Conservation (phyloP, 2,329 filamentous ascomycete genomes). For the Penicillium occitanis region DNA sequence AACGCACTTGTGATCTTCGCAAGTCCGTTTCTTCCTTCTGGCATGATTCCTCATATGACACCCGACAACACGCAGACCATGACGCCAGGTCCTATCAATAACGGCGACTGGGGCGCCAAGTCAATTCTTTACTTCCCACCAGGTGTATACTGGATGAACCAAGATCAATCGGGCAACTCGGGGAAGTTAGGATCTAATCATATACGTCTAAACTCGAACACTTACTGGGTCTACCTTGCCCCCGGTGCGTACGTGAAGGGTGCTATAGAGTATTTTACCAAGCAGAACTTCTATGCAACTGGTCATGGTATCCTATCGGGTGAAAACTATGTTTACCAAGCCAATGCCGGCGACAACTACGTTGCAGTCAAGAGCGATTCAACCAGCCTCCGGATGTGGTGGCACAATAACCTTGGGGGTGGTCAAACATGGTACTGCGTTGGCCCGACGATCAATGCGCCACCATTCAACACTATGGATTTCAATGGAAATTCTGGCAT, state of each 20-base stretch:
- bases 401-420: conserved; percentile 24
- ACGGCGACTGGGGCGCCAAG: conserved; percentile 22
- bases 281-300: conserved; percentile 31
- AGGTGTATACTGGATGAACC: conserved; percentile 27
- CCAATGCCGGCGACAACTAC: conserved; percentile 34
- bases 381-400: conserved; percentile 35
- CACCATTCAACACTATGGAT: conserved; percentile 43
- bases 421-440: conserved; percentile 29
- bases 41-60: background rate
- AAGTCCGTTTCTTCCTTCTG: background rate
- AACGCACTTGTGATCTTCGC: conserved; percentile 14
- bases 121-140: conserved; percentile 27
- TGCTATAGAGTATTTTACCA: conserved; percentile 34
- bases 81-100: conserved; percentile 28
- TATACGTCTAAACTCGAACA: conserved; percentile 27
- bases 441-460: conserved; percentile 36
- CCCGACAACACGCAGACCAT: conserved; percentile 18
- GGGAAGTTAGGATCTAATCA: conserved; percentile 20
- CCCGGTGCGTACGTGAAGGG: conserved; percentile 42
- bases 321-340: conserved; percentile 42
- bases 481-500: conserved; percentile 24
- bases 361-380: conserved; percentile 30
- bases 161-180: background rate
- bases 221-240: conserved; percentile 31
- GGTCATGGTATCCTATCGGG: conserved; percentile 41